Base-by-base conservation (phyloP, 1,139 yeast genomes). In the Wickerhamiella pararugosa region DNA sequence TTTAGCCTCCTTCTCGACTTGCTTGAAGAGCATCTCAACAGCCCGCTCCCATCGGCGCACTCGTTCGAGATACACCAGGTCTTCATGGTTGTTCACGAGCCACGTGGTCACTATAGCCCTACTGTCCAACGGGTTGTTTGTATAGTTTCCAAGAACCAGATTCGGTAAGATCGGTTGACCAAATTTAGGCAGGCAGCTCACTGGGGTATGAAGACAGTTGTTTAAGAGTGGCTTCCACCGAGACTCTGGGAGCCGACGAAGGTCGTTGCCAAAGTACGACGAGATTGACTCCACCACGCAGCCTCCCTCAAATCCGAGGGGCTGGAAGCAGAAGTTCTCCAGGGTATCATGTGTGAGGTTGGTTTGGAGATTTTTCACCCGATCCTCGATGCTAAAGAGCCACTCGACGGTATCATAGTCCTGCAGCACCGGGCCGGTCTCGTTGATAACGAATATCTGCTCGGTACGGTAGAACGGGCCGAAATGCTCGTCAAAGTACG, bases 391-490 rank as follows among this genome's bases (percentile, higher is more conserved):
- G 25, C 69, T 74, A 55, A 81, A 79, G 94, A 96, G 86, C 97
- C 97, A 90, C 49, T 75, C 55, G 27, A 87, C 58, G 2, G 75
- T 74, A 1, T 75, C 77, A 69, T 82, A 83, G 29, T 46, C 47
- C 33, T 73, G 64, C 35, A 87, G 52, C 42, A 64, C 80, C 46
- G 73, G 73, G 5, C 77, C 79, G 7, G 80, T 68, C 10, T 74
- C 76, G 48, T 79, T 79, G 29, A 83, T 79, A 7, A 90, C 63
- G 49, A 82, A 82, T 1, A 83, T 64, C 60, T 90, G 97, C 53
- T 86, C 90, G 4, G 86, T 73, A 53, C 97, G 70, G 62, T 79
- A 90, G 67, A 92, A 90, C 36, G 93, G 94, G 0, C 97, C 96
- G 61, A 90, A 90, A 45, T 75, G 72, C 10, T 70, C 67, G 56